Base-by-base conservation (phyloP, 257 asterid species). In the Lycium barbarum region DNA sequence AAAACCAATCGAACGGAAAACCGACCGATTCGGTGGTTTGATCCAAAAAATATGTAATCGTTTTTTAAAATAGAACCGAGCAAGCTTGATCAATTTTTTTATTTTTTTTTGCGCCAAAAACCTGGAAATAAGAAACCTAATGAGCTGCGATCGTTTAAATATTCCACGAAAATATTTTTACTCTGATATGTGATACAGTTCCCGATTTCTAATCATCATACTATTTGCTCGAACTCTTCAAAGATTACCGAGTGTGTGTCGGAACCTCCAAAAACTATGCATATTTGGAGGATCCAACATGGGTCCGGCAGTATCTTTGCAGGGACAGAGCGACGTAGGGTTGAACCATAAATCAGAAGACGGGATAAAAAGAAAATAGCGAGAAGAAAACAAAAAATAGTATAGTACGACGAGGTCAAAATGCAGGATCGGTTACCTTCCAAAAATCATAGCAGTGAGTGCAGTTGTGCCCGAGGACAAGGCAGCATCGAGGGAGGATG, bases 381-480 rank as follows among this genome's bases (percentile, higher is more conserved):
- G 61, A 66, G 43, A 66, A 35, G 73, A 66, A 35, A 66, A 33
- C 10, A 14, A 63, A 35, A 65, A 35, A 33, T 40, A 51, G 12
- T 15, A 66, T 45, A n/a, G 26, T 13, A 40, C 2, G 13, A 80
- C 0, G 11, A 71, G 15, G n/a, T 26, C 36, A 58, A 45, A 65
- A 15, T 14, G 12, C 45, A 66, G 66, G 84, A 45, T 83, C 5
- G 20, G 83, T 76, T 84, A 95, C 99, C 97, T 90, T 84, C 97
- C 99, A 82, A 91, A 94, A 82, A 95, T 92, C 94, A 94, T 93
- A 65, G 98, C 99, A 57, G 98, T 93, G 62, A 95, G 91, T 15
- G 98, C 99, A 66, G 99, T 95, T 5, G 99, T 95, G 88, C 99
- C 99, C 20, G 98, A 94, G 57, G 99, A 92, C 82, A 91, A 88